Percentiles rank a stretch among this genome's conserved stretches.
Evolutionary conservation across 2,329 filamentous ascomycete genomes (phyloP).

Genomic region (Scleromitrula shiraiana): DNA sequence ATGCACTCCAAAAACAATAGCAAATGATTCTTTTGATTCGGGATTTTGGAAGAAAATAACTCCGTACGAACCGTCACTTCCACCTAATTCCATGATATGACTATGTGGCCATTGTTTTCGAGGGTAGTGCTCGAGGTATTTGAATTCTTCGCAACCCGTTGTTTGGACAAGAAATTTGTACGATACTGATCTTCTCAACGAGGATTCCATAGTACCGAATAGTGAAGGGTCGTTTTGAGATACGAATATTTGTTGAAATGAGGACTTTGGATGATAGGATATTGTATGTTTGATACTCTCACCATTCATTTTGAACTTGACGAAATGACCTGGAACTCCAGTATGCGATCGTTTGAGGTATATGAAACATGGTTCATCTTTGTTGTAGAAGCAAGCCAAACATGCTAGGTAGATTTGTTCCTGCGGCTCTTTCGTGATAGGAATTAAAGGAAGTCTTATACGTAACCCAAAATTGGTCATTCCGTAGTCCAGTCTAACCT

Average conservation of each 20-base stretch:
- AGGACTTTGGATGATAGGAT: too few species aligned
- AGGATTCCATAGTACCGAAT: too few species aligned
- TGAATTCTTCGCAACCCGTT: too few species aligned
- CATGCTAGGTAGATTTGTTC: neutral
- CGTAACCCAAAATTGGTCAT: neutral
- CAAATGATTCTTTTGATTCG: neutral
- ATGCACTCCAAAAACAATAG: neutral
- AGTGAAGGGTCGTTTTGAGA: too few species aligned
- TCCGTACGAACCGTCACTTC: neutral
- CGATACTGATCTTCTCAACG: too few species aligned
- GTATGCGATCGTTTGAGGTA: neutral
- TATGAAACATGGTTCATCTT: neutral
- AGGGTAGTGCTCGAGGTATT: too few species aligned
- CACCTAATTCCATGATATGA: neutral
- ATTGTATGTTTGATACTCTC: neutral
- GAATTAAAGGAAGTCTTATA: neutral
- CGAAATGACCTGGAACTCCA: neutral
- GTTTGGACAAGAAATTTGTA: too few species aligned
- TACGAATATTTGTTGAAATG: too few species aligned
- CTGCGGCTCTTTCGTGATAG: neutral
- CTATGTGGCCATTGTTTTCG: neutral
- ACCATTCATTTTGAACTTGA: neutral
- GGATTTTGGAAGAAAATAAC: neutral
- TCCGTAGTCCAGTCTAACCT: neutral
- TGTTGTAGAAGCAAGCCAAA: neutral